phyloP scores from a whole-genome alignment of 768 basidiomycete species.

The Multifurca ochricompacta region DNA sequence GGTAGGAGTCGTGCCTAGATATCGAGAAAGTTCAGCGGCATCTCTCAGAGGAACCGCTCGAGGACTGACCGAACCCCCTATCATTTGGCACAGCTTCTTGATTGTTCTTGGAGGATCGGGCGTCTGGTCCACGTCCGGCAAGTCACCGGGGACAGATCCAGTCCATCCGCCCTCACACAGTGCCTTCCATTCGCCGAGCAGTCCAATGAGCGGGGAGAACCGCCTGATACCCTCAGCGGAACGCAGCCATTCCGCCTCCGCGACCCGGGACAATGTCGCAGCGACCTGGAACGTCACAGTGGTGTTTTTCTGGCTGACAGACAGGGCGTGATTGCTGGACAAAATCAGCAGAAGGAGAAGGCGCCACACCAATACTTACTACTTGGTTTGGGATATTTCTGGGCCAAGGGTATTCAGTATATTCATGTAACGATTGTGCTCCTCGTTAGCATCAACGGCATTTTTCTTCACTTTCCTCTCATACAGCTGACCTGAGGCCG shows the following conservation, averaged over 20 bases:
- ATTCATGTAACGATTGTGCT: constrained; percentile 71
- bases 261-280: constrained; percentile 58
- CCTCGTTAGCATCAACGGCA: constrained; percentile 55
- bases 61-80: neutral
- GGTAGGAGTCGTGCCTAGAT: neutral
- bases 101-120: neutral
- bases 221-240: constrained; percentile 65
- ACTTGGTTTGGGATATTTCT: constrained; percentile 74
- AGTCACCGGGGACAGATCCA: constrained; percentile 39
- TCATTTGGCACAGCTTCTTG: neutral
- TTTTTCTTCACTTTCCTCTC: constrained; percentile 80
- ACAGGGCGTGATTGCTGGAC: constrained; percentile 57
- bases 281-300: constrained; percentile 53
- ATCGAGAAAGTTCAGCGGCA: neutral
- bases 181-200: constrained; percentile 63
- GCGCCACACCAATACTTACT: constrained; percentile 38
- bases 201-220: constrained; percentile 57
- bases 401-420: constrained; percentile 64
- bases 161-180: constrained; percentile 73
- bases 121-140: constrained; percentile 29
- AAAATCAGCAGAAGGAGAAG: neutral
- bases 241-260: constrained; percentile 71
- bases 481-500: constrained; percentile 49
- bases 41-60: neutral
- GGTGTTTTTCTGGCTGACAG: constrained; percentile 54